Percentiles rank a stretch among this genome's conserved stretches.
Conservation (phyloP, 495 filamentous ascomycete genomes). For the Aspergillus homomorphus region DNA sequence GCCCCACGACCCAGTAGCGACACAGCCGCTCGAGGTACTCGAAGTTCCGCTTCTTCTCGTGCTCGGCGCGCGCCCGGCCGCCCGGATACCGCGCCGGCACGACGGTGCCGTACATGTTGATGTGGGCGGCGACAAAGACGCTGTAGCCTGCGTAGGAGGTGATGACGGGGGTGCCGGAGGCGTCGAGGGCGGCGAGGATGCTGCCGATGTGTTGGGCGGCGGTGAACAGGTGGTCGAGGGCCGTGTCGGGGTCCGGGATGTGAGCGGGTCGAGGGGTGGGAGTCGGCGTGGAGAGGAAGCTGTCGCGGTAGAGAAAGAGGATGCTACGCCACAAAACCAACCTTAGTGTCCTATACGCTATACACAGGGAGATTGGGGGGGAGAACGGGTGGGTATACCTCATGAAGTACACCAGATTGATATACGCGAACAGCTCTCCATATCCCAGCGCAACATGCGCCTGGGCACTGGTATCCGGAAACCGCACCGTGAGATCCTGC, state of each 20-base stretch:
- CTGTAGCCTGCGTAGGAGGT: slow-evolving; percentile 46
- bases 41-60: slow-evolving; percentile 36
- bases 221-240: slow-evolving; percentile 38
- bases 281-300: slow-evolving; percentile 36
- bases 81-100: slow-evolving; percentile 38
- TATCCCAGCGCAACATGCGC: slow-evolving; percentile 43
- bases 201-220: slow-evolving; percentile 38
- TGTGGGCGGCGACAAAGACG: slow-evolving; percentile 44
- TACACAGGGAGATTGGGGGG: background rate
- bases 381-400: slow-evolving; percentile 23
- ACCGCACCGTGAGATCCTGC: slow-evolving; percentile 40
- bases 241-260: slow-evolving; percentile 21
- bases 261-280: slow-evolving; percentile 26
- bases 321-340: slow-evolving; percentile 26
- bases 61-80: slow-evolving; percentile 34
- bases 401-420: slow-evolving; percentile 46
- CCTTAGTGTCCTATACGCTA: no score
- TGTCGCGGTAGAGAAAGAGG: slow-evolving; percentile 43
- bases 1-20: slow-evolving; percentile 40
- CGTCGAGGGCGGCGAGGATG: slow-evolving; percentile 35
- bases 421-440: slow-evolving; percentile 44
- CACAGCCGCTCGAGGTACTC: slow-evolving; percentile 39
- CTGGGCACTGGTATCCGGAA: slow-evolving; percentile 37
- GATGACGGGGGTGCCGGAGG: slow-evolving; percentile 38
- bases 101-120: slow-evolving; percentile 48